phyloP scores from a whole-genome alignment of 805 yeast species.

The Saccharomycopsis fodiens region DNA sequence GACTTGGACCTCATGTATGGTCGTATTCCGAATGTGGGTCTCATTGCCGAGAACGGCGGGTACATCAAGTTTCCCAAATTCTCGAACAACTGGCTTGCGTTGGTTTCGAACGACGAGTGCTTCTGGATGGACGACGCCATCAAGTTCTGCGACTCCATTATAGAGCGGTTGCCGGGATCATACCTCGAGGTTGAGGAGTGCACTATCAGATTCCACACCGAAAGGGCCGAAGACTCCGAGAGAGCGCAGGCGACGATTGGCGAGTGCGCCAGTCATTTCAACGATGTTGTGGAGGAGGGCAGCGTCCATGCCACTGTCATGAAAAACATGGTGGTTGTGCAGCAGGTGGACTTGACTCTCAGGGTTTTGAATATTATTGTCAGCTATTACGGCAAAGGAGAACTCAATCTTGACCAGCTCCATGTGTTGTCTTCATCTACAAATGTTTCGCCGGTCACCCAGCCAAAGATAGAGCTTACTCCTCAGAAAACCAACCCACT shows the following conservation, averaged over 20 bases:
- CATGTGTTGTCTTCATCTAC: constrained; percentile 25
- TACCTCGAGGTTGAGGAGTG: constrained; percentile 68
- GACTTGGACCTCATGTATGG: constrained; percentile 64
- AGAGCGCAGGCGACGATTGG: constrained; percentile 68
- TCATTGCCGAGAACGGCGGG: constrained; percentile 89
- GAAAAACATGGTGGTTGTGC: constrained; percentile 62
- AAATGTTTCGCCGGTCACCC: constrained; percentile 19
- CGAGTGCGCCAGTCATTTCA: constrained; percentile 77
- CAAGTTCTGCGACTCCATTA: constrained; percentile 48
- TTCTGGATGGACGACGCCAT: constrained; percentile 55
- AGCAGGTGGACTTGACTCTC: constrained; percentile 50
- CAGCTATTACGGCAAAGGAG: constrained; percentile 28
- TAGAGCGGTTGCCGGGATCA: constrained; percentile 77
- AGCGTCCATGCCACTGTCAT: constrained; percentile 74
- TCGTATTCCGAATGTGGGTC: constrained; percentile 61
- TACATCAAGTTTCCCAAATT: constrained; percentile 50
- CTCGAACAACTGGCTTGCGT: constrained; percentile 46
- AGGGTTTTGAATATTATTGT: constrained; percentile 51
- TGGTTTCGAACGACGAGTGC: constrained; percentile 46
- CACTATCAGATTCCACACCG: constrained; percentile 69
- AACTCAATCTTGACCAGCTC: constrained; percentile 21
- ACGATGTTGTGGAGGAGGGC: constrained; percentile 57
- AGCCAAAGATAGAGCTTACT: constrained; percentile 10
- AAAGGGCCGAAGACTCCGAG: constrained; percentile 53
- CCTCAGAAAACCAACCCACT: constrained; percentile 3